Evolutionary conservation across 371 early-diverging fungal genomes (phyloP).

Genomic region (Conidiobolus coronatus): DNA sequence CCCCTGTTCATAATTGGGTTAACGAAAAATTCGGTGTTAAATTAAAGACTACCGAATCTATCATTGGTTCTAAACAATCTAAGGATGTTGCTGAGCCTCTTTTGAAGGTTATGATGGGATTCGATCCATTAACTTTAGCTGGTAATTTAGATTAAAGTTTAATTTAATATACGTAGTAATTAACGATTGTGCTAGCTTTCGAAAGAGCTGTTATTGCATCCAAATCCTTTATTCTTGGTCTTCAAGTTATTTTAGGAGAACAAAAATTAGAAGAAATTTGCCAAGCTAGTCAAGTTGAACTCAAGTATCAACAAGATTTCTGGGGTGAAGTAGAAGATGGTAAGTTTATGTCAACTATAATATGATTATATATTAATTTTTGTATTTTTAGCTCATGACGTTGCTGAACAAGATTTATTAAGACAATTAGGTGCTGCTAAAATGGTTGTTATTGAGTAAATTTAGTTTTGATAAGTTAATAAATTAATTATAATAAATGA

Average conservation of each 20-base stretch:
- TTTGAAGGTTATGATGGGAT: slow-evolving; percentile 20
- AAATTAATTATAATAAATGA: too few species aligned
- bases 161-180: background rate
- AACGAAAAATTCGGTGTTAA: slow-evolving; percentile 32
- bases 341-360: slow-evolving; percentile 1
- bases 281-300: slow-evolving; percentile 63
- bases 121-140: slow-evolving; percentile 42
- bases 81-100: slow-evolving; percentile 29
- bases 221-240: slow-evolving; percentile 73
- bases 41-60: slow-evolving; percentile 43
- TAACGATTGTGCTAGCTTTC: slow-evolving; percentile 26
- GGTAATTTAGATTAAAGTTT: slow-evolving; percentile 5
- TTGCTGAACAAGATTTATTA: slow-evolving; percentile 6
- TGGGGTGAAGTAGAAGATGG: slow-evolving; percentile 88
- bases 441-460: too few species aligned
- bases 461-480: too few species aligned
- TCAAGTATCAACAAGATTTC: slow-evolving; percentile 54
- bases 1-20: slow-evolving; percentile 63
- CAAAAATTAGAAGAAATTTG: slow-evolving; percentile 58
- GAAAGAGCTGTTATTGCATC: slow-evolving; percentile 69
- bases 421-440: slow-evolving; percentile 7
- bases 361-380: background rate
- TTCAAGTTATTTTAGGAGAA: slow-evolving; percentile 49
- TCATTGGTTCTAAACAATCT: slow-evolving; percentile 41
- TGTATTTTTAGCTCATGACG: slow-evolving; percentile 5